phyloP scores from a whole-genome alignment of 805 yeast genomes.

The Debaryomyces tyrocola region DNA sequence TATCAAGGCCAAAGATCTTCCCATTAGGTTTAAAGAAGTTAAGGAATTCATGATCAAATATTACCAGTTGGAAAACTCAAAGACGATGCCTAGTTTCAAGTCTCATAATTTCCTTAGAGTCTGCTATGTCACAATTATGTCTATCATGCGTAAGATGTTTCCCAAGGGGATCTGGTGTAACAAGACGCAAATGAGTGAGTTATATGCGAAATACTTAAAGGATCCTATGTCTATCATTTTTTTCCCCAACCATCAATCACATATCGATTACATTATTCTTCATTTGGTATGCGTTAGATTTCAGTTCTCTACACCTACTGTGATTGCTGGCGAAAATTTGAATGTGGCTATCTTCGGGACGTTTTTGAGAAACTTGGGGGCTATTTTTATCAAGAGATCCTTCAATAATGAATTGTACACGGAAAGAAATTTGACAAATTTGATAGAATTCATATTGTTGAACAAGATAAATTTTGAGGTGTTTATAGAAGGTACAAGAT shows the following conservation, averaged over 20 bases:
- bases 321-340: slow-evolving; percentile 66
- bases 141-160: slow-evolving; percentile 34
- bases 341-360: slow-evolving; percentile 57
- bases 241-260: slow-evolving; percentile 63
- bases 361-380: slow-evolving; percentile 51
- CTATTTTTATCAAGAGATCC: slow-evolving; percentile 55
- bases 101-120: slow-evolving; percentile 26
- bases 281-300: slow-evolving; percentile 55
- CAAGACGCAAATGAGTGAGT: slow-evolving; percentile 24
- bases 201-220: slow-evolving; percentile 31
- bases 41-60: slow-evolving; percentile 38
- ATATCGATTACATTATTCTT: slow-evolving; percentile 58
- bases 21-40: slow-evolving; percentile 33
- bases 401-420: slow-evolving; percentile 44
- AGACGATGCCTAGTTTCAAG: slow-evolving; percentile 35
- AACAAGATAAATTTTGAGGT: slow-evolving; percentile 56
- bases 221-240: slow-evolving; percentile 48
- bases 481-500: slow-evolving; percentile 66
- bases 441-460: slow-evolving; percentile 48
- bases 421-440: slow-evolving; percentile 47
- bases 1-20: slow-evolving; percentile 32
- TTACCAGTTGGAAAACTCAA: slow-evolving; percentile 34
- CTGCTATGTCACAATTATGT: slow-evolving; percentile 39
- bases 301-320: slow-evolving; percentile 54
- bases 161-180: slow-evolving; percentile 45